Evolutionary conservation across 202 grass and related monocot genomes (phyloP), one percentile per base, ranked within the genome.

Genomic region (Schoenoplectus tabernaemontani): DNA sequence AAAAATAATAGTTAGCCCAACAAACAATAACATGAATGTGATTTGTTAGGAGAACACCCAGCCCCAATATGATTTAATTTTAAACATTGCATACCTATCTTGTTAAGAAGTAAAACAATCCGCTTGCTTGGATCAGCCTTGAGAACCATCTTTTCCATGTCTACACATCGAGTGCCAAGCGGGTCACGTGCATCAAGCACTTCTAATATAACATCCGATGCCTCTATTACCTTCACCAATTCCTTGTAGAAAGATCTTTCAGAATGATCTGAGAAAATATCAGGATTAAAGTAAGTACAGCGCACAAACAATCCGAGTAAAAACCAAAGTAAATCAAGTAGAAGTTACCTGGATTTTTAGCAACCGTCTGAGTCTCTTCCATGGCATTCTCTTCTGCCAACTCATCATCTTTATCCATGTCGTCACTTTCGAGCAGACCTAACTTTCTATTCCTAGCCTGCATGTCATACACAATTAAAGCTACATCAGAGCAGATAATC

Each of bases 161-260:
- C 92, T 79, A 91, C 54, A 26, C 90, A 99, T 57, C 96, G 85
- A 57, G 92, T 91, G 41, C 92, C 92, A 43, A 96, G 83, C 0
- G 92, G 92, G 59, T 96, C 92, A 43, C 96, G 85, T 82, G 90
- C 92, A 84, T 99, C 96, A 67, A 99, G 88, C 81, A 99, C 96
- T 86, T 99, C 90, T 9, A 99, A 78, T 82, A 99, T 91, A 32
- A 99, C 88, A 66, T 99, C 96, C 0, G 96, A 96, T 75, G 88
- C 86, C 85, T 99, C 90, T 12, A 99, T 91, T 7, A 99, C 96
- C 93, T 99, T 99, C 50, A 93, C 83, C 77, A 99, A 64, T 85
- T 99, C 96, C 86, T 99, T 99, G 77, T 95, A 96, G 83, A 99
- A 99, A 9, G 92, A 83, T 75, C 89, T 95, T 82, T 96, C 96